Conservation (phyloP, 306 rosid genomes). For the Vachellia collinsii region DNA sequence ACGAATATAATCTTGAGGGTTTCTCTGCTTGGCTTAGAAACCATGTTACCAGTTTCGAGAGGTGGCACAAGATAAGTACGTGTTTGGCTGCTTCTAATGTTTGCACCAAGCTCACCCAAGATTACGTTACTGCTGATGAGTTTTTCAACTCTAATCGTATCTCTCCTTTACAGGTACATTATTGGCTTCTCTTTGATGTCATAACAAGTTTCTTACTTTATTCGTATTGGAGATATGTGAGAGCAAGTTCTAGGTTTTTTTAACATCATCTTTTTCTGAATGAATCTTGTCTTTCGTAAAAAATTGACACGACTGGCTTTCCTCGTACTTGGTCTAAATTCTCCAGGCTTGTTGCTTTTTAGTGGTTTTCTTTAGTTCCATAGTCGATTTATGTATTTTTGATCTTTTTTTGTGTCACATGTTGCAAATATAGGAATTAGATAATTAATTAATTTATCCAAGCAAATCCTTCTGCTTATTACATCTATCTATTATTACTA, state of each 20-base stretch:
- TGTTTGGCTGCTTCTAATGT: slow-evolving; percentile 79
- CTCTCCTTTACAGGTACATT: slow-evolving; percentile 77
- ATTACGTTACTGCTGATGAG: slow-evolving; percentile 62
- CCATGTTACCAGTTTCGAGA: slow-evolving; percentile 53
- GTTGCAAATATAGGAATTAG: not conserved
- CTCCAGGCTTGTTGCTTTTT: not conserved
- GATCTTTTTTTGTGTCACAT: not conserved
- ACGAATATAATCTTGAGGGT: slow-evolving; percentile 61
- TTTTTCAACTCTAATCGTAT: slow-evolving; percentile 61
- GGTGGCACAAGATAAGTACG: slow-evolving; percentile 64
- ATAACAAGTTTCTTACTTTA: not conserved
- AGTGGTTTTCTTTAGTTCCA: not conserved
- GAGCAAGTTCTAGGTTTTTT: not conserved
- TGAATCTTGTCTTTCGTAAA: not conserved
- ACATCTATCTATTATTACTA: too few species aligned
- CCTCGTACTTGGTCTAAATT: not conserved
- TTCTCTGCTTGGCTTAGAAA: slow-evolving; percentile 75
- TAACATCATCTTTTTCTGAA: not conserved
- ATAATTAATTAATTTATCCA: too few species aligned
- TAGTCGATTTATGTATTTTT: not conserved
- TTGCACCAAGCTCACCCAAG: slow-evolving; percentile 53
- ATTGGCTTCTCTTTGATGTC: not conserved
- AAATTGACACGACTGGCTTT: not conserved
- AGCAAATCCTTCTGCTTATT: too few species aligned
- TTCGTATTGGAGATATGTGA: not conserved